These are phyloP conservation scores for Amylocystis lapponica DNA, from an alignment of 768 basidiomycete genomes.

Conservation along the genomic window DNA sequence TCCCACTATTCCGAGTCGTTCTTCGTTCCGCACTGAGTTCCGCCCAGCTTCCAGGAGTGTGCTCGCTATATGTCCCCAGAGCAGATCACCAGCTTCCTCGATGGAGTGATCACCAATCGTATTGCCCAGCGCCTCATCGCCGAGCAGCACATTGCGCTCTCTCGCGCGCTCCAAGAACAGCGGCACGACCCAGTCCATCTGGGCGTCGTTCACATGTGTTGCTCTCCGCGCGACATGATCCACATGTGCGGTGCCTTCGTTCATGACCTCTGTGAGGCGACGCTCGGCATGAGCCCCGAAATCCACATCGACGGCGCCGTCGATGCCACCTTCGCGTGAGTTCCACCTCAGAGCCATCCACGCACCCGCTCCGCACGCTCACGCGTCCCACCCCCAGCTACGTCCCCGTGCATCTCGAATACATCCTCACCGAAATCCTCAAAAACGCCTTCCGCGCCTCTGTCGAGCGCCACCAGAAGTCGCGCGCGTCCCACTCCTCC, in stretches of 20 bases:
- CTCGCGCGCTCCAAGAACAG: conserved; percentile 51
- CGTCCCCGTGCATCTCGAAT: conserved; percentile 86
- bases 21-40: background rate
- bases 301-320: conserved; percentile 66
- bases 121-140: conserved; percentile 86
- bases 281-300: conserved; percentile 64
- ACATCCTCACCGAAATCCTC: conserved; percentile 84
- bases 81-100: conserved; percentile 76
- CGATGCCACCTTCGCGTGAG: conserved; percentile 76
- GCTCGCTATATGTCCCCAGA: conserved; percentile 75
- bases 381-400: conserved; percentile 43
- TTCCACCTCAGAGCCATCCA: conserved; percentile 8
- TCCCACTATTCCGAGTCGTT: conserved; percentile 6
- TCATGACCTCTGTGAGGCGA: conserved; percentile 76
- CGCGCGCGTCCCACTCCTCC: conserved; percentile 29
- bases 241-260: conserved; percentile 81
- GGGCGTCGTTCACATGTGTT: conserved; percentile 70
- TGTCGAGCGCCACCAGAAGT: conserved; percentile 56
- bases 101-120: conserved; percentile 79
- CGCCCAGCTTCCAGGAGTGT: conserved; percentile 75
- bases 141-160: conserved; percentile 86
- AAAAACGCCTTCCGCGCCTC: conserved; percentile 92
- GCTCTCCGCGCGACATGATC: conserved; percentile 71
- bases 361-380: background rate
- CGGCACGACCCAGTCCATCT: conserved; percentile 37